Base-by-base conservation (phyloP, 805 yeast genomes). In the Zygoascus bituminiphila region DNA sequence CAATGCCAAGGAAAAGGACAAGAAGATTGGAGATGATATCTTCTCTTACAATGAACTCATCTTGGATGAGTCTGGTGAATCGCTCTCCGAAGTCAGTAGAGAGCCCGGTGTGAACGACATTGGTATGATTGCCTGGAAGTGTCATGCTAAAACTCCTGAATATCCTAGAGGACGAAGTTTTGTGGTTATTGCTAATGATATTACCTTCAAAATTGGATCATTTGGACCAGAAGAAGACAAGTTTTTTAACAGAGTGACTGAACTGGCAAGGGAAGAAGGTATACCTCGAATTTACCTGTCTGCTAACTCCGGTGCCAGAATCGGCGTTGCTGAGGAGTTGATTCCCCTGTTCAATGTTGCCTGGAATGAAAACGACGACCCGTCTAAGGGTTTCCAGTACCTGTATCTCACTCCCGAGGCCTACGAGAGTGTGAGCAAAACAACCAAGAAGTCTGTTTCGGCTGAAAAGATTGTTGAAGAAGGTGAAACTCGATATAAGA, bases 301-400 rank as follows among this genome's bases (percentile, higher is more conserved):
- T 59, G 99, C 98, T 24, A 93, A 93, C 77, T 89, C 98, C 52
- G 99, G 99, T 75, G 99, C 99, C 42, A 82, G 99, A 74, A 86
- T 93, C 55, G 98, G 98, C 63, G 79, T 93, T 65, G 98, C 99
- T 23, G 98, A 93, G 59, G 99, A 93, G 69, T 75, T 93, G 54
- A 76, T 93, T 48, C 93, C 96, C 51, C 76, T 78, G 62, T 88
- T 80, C 74, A 81, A 85, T 67, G 96, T 91, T 54, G 88, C 91
- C 48, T 93, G 99, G 99, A 84, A 81, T 57, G 89, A 82, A 57
- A 79, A 79, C 38, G 69, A 70, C 21, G 74, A 79, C 52, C 94
- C 88, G 52, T 76, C 79, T 21, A 84, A 85, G 72, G 98, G 99
- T 20, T 93, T 91, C 78, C 74, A 77, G 61, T 91, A 93, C 73